These are phyloP conservation scores for Trypanosoma lewisi DNA, from an alignment of 208 protist species.

Conservation along the genomic window DNA sequence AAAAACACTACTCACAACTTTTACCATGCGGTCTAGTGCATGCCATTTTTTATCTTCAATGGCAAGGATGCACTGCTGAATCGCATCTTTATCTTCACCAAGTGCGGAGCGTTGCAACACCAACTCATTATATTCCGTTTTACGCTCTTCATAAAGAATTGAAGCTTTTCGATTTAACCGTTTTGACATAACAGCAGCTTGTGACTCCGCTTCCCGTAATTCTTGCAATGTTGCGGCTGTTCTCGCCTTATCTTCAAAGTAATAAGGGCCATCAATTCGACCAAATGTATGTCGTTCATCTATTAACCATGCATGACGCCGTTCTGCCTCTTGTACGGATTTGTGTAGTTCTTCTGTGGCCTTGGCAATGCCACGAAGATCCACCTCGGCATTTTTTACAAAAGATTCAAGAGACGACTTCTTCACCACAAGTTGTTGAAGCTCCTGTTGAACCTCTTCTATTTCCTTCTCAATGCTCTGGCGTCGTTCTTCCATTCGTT, in stretches of 20 bases:
- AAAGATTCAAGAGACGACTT: slow-evolving; percentile 58
- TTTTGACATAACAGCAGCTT: slow-evolving; percentile 65
- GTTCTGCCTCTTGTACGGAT: slow-evolving; percentile 56
- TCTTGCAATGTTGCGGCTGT: slow-evolving; percentile 64
- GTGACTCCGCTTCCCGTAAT: slow-evolving; percentile 76
- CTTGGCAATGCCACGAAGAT: slow-evolving; percentile 54
- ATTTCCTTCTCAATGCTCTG: slow-evolving; percentile 73
- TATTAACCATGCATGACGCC: slow-evolving; percentile 56
- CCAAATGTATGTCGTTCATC: slow-evolving; percentile 52
- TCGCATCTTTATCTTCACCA: slow-evolving; percentile 96
- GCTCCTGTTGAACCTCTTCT: slow-evolving; percentile 73
- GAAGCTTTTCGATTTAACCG: slow-evolving; percentile 94
- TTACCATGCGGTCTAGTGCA: slow-evolving; percentile 94
- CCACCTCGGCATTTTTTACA: slow-evolving; percentile 78
- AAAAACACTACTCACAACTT: slow-evolving; percentile 96
- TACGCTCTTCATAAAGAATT: slow-evolving; percentile 93
- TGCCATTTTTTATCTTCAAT: slow-evolving; percentile 98
- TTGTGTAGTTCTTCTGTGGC: slow-evolving; percentile 49
- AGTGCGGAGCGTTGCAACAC: slow-evolving; percentile 91
- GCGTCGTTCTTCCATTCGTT: slow-evolving; percentile 44
- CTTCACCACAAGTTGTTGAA: slow-evolving; percentile 55
- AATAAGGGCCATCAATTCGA: slow-evolving; percentile 36
- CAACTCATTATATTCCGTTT: slow-evolving; percentile 97
- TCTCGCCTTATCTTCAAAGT: slow-evolving; percentile 64
- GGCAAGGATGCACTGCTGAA: slow-evolving; percentile 95